A percentile compares a stretch with the other conserved stretches of the same genome.
phyloP scores from a whole-genome alignment of 2,329 filamentous ascomycete species.

The Helminthosporium solani region DNA sequence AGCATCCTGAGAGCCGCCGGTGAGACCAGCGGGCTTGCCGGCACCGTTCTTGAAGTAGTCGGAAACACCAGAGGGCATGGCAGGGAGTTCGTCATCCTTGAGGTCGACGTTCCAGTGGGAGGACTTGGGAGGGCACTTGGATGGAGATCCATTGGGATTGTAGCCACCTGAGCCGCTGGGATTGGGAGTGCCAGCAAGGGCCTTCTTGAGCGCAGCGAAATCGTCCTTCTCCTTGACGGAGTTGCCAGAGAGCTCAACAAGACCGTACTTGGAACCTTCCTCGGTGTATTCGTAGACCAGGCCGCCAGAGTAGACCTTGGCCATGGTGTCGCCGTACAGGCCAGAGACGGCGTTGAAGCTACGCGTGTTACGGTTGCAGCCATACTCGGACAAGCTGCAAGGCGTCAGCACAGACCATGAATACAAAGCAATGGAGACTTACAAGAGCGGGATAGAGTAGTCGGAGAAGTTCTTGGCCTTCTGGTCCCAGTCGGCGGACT shows the following conservation, averaged over 20 bases:
- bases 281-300: conserved; percentile 93
- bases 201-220: conserved; percentile 59
- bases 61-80: conserved; percentile 56
- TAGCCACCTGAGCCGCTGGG: conserved; percentile 61
- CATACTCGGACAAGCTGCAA: conserved; percentile 79
- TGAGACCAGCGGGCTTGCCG: conserved; percentile 58
- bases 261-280: conserved; percentile 63
- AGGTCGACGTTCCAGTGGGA: conserved; percentile 58
- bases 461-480: conserved; percentile 86
- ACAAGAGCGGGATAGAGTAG: conserved; percentile 85
- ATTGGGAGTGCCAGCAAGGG: conserved; percentile 52
- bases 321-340: conserved; percentile 84
- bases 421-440: conserved; percentile 20
- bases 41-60: conserved; percentile 61
- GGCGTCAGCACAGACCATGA: conserved; percentile 13
- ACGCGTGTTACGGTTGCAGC: conserved; percentile 80
- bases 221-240: conserved; percentile 61
- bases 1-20: conserved; percentile 58
- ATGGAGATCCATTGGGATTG: conserved; percentile 55
- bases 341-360: conserved; percentile 76
- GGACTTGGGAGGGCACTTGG: conserved; percentile 55
- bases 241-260: conserved; percentile 65
- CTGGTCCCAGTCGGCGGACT: conserved; percentile 72
- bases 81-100: conserved; percentile 53
- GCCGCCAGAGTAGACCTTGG: conserved; percentile 86